These are phyloP conservation scores for Austroboletus niveus DNA, from an alignment of 1,284 basidiomycete genomes.

Conservation along the genomic window DNA sequence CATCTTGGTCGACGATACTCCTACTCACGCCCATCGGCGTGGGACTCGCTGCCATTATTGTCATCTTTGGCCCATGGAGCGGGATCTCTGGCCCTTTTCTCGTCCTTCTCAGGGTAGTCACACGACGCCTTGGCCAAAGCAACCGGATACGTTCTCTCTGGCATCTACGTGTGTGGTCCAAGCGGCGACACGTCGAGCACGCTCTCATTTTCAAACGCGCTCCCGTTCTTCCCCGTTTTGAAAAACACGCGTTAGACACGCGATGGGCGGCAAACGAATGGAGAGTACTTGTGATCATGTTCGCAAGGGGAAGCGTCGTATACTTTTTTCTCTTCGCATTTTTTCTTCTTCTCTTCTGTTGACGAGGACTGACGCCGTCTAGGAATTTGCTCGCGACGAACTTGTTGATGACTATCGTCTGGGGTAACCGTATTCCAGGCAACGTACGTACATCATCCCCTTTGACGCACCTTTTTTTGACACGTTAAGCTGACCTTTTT, in stretches of 20 bases:
- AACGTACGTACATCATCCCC: slow-evolving; percentile 6
- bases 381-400: slow-evolving; percentile 18
- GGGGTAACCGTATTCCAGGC: slow-evolving; percentile 9
- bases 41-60: slow-evolving; percentile 8
- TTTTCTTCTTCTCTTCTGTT: neutral
- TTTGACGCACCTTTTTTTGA: neutral
- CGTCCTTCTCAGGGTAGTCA: neutral
- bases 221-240: slow-evolving; percentile 17
- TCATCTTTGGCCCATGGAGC: slow-evolving; percentile 16
- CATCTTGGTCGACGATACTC: slow-evolving; percentile 4
- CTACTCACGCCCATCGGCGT: slow-evolving; percentile 9
- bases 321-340: slow-evolving; percentile 18
- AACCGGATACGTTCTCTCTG: slow-evolving; percentile 19
- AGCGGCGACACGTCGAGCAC: neutral
- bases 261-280: slow-evolving; percentile 7
- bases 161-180: slow-evolving; percentile 12
- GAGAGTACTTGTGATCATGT: slow-evolving; percentile 13
- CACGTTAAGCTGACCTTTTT: slow-evolving; percentile 2
- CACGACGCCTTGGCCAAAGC: neutral
- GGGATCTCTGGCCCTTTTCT: slow-evolving; percentile 14
- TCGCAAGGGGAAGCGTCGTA: slow-evolving; percentile 18
- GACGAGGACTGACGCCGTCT: neutral
- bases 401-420: slow-evolving; percentile 16
- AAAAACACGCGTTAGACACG: slow-evolving; percentile 12
- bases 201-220: slow-evolving; percentile 10